These are phyloP conservation scores for Amanita brunnescens DNA, from an alignment of 768 basidiomycete genomes.

Conservation along the genomic window DNA sequence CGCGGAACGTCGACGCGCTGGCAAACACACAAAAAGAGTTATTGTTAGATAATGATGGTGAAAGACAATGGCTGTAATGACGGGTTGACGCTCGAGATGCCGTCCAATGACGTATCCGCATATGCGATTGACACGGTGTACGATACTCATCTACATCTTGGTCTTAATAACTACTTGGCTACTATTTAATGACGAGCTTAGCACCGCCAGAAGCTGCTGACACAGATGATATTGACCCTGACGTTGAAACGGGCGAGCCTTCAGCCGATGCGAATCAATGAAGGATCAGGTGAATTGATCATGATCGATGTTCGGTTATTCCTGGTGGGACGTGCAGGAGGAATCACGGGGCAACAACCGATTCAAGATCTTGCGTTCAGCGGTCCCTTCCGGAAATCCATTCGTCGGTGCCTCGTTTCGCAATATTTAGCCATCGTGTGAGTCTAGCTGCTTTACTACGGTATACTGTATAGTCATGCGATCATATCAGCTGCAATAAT, in stretches of 20 bases:
- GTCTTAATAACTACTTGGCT: background rate
- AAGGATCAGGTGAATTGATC: constrained; percentile 1
- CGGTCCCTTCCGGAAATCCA: constrained; percentile 15
- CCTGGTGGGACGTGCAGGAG: background rate
- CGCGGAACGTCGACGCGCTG: constrained; percentile 65
- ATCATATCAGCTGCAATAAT: background rate
- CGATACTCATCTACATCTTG: constrained; percentile 5
- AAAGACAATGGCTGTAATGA: constrained; percentile 4
- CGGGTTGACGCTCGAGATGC: background rate
- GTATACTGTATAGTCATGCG: background rate
- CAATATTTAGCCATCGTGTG: background rate
- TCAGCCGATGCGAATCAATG: background rate
- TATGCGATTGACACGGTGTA: background rate
- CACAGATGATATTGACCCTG: background rate
- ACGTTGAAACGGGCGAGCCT: background rate
- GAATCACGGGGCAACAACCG: constrained; percentile 1
- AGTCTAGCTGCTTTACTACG: background rate
- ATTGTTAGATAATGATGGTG: constrained; percentile 41
- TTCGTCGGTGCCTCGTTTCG: constrained; percentile 24
- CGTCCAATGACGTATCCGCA: background rate
- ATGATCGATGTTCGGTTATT: constrained; percentile 5
- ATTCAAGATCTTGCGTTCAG: background rate
- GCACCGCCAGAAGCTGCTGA: background rate
- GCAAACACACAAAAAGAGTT: constrained; percentile 71
- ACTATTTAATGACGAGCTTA: background rate